Conservation (phyloP, 1,139 yeast species). For the Scheffersomyces titani region DNA sequence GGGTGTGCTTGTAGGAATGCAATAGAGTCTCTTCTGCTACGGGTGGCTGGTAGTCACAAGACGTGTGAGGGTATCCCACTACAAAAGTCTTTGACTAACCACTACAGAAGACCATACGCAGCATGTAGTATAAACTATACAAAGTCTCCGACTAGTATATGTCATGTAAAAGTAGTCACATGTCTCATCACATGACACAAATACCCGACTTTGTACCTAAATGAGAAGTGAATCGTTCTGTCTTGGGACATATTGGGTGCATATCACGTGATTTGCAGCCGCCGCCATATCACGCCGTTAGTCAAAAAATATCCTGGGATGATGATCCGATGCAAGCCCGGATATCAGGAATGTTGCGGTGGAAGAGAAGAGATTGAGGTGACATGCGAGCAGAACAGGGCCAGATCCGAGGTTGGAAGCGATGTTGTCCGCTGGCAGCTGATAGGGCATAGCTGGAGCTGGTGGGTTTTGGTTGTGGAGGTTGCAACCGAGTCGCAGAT, state of each 20-base stretch:
- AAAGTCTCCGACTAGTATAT: too few species aligned
- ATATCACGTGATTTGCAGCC: background rate
- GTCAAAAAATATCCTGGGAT: background rate
- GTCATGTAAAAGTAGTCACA: too few species aligned
- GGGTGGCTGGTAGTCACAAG: too few species aligned
- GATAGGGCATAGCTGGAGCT: background rate
- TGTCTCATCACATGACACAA: background rate
- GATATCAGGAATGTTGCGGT: background rate
- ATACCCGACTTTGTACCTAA: background rate
- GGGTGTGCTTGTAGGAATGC: background rate
- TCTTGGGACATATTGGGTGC: background rate
- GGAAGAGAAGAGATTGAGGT: background rate
- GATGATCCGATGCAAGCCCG: background rate
- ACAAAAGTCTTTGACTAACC: too few species aligned
- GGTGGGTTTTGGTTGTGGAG: background rate
- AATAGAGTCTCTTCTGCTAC: too few species aligned
- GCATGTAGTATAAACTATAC: too few species aligned
- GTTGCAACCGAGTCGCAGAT: background rate
- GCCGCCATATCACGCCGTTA: background rate
- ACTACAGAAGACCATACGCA: too few species aligned
- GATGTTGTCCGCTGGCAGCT: background rate
- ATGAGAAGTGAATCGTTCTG: background rate
- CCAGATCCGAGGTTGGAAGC: background rate
- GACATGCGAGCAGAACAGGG: background rate
- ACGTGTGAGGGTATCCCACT: too few species aligned